These are phyloP conservation scores for Beauveria medogensis DNA, from an alignment of 2,329 filamentous ascomycete genomes.

Conservation along the genomic window DNA sequence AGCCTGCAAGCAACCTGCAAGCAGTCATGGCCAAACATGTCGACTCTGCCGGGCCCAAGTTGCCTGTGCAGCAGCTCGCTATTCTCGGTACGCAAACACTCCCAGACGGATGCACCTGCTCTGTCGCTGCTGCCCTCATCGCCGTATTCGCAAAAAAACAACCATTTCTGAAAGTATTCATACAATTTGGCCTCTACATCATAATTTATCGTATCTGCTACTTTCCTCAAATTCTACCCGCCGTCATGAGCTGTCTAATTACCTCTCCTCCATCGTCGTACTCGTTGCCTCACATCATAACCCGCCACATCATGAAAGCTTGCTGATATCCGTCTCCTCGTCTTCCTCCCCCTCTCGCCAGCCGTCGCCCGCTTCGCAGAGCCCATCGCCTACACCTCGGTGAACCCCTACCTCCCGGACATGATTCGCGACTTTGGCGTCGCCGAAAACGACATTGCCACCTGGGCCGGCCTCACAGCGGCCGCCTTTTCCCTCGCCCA, in stretches of 20 bases:
- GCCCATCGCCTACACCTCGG: slow-evolving; percentile 62
- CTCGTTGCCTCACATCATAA: background rate
- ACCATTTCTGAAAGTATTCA: no score
- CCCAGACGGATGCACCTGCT: no score
- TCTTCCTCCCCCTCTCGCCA: slow-evolving; percentile 23
- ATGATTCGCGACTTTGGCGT: slow-evolving; percentile 79
- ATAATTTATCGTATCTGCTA: no score
- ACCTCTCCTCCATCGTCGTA: background rate
- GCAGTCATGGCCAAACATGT: slow-evolving; percentile 2
- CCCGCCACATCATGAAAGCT: background rate
- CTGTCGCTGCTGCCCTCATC: no score
- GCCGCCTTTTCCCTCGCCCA: slow-evolving; percentile 67
- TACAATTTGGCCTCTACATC: no score
- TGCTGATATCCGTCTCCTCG: background rate
- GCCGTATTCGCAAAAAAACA: no score
- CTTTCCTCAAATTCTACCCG: no score
- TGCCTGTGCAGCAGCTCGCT: slow-evolving; percentile 68
- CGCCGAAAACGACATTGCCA: slow-evolving; percentile 61
- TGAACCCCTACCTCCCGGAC: slow-evolving; percentile 64
- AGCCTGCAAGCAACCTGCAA: no score
- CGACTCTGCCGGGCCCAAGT: slow-evolving; percentile 40
- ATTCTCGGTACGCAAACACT: slow-evolving; percentile 57
- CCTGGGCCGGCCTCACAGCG: slow-evolving; percentile 70
- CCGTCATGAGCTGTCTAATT: no score
- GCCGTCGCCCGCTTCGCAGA: slow-evolving; percentile 74